Percentiles rank a stretch among this genome's conserved stretches.
phyloP scores from a whole-genome alignment of 2,329 filamentous ascomycete genomes.

The Aspergillus sp. region DNA sequence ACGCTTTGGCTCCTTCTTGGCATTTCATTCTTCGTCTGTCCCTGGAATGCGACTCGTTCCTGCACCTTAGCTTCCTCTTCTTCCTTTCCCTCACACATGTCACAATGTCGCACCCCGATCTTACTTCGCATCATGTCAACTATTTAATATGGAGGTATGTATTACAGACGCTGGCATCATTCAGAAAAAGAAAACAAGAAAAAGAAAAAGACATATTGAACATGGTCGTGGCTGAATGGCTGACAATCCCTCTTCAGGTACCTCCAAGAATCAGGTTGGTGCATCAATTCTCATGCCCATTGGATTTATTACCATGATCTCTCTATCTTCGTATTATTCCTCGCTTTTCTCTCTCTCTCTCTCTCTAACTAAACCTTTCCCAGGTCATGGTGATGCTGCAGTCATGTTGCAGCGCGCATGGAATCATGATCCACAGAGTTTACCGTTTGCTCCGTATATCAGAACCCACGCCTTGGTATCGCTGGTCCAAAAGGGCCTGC shows the following conservation, averaged over 20 bases:
- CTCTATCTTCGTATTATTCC: background rate
- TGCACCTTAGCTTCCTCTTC: conserved; percentile 25
- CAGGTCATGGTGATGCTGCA: conserved; percentile 52
- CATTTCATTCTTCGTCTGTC: conserved; percentile 7
- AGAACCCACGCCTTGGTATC: conserved; percentile 52
- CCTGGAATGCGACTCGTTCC: conserved; percentile 20
- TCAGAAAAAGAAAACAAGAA: too few relatives aligned
- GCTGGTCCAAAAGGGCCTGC: conserved; percentile 56
- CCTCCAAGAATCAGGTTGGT: conserved; percentile 49
- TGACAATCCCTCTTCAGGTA: conserved; percentile 31
- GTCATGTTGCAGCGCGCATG: conserved; percentile 55
- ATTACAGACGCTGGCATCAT: background rate
- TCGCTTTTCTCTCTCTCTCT: background rate
- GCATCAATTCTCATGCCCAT: background rate
- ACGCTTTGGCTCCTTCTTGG: conserved; percentile 6
- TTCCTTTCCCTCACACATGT: conserved; percentile 29
- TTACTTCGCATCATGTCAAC: conserved; percentile 54
- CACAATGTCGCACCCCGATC: conserved; percentile 37
- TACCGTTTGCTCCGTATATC: conserved; percentile 54
- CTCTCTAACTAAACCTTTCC: conserved; percentile 9
- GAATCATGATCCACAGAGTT: conserved; percentile 52
- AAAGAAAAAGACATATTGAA: too few relatives aligned
- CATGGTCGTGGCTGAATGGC: too few relatives aligned
- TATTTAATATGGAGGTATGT: conserved; percentile 60
- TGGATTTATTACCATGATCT: too few relatives aligned